phyloP scores from a whole-genome alignment of 345 rosid species.

The Triadica sebifera region DNA sequence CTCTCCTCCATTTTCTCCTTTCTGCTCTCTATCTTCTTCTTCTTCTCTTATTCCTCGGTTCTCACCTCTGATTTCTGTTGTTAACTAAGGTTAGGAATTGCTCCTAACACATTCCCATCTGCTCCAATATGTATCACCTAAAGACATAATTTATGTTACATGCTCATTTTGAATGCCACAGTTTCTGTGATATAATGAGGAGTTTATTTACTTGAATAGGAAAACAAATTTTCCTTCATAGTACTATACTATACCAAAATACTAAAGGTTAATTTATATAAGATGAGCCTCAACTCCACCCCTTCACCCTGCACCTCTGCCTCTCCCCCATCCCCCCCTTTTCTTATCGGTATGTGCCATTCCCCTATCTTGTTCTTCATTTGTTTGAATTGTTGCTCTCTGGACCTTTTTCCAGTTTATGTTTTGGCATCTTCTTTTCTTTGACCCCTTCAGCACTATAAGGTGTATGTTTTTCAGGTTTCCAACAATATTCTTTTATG shows the following conservation, averaged over 20 bases:
- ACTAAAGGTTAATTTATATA: background rate
- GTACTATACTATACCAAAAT: background rate
- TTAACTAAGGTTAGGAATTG: too few relatives aligned
- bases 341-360: background rate
- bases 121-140: background rate
- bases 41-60: too few relatives aligned
- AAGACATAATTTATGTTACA: background rate
- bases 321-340: background rate
- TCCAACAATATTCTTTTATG: constrained; percentile 10
- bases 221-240: background rate
- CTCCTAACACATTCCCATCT: too few relatives aligned
- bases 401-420: background rate
- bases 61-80: too few relatives aligned
- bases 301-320: background rate
- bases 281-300: background rate
- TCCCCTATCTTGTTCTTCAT: background rate
- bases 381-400: background rate
- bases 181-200: background rate
- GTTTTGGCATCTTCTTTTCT: background rate
- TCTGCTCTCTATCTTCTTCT: too few relatives aligned
- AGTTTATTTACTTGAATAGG: background rate
- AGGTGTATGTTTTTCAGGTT: background rate
- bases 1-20: too few relatives aligned
- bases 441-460: background rate
- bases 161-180: constrained; percentile 2